Percentiles rank a stretch among this genome's conserved stretches.
Conservation (phyloP, 169 alveolate genomes). For the Neospora caninum region DNA sequence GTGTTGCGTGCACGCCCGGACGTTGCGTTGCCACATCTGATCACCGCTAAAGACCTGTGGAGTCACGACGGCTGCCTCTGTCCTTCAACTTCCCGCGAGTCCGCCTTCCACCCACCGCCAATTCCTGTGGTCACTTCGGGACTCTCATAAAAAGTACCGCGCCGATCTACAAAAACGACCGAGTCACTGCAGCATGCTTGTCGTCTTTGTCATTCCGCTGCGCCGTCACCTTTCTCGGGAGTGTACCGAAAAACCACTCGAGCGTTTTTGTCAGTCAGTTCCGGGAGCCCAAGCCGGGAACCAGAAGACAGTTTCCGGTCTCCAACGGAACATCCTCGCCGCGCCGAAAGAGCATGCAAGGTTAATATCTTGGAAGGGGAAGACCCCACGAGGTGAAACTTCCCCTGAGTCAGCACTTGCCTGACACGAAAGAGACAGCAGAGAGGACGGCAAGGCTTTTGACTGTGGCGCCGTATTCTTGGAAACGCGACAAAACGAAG, state of each 20-base stretch:
- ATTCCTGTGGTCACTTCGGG: no score
- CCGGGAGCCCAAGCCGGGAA: background rate
- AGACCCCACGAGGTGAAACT: background rate
- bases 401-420: background rate
- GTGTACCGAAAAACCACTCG: background rate
- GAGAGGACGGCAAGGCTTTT: background rate
- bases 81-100: no score
- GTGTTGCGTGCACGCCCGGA: no score
- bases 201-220: background rate
- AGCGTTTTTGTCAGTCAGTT: background rate
- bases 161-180: no score
- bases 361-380: background rate
- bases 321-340: background rate
- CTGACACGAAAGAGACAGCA: background rate
- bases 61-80: no score
- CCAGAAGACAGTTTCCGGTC: background rate
- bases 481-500: background rate
- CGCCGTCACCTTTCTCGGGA: background rate
- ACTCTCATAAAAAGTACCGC: no score
- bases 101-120: no score
- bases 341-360: background rate
- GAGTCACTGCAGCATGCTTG: no score
- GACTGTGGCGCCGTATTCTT: no score
- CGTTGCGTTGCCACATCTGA: no score
- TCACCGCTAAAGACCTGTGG: no score